These are phyloP conservation scores for Pleurotus eryngii DNA, from an alignment of 768 basidiomycete species.

Conservation along the genomic window DNA sequence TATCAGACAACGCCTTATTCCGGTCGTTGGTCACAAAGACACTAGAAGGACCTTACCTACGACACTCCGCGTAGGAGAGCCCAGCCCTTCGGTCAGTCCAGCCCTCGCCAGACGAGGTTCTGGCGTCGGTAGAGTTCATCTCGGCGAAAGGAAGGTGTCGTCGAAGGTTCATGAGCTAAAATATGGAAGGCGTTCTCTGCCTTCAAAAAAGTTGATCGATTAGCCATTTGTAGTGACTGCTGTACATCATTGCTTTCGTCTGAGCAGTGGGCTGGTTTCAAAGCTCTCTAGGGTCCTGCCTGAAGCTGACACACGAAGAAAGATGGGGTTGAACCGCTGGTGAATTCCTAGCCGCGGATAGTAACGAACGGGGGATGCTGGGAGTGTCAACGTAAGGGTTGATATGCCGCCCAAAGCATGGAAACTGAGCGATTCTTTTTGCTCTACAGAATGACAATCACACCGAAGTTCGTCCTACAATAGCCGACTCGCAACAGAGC, in stretches of 20 bases:
- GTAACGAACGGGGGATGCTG: neutral
- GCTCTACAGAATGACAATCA: too few species aligned
- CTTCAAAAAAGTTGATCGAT: neutral
- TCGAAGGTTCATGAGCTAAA: neutral
- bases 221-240: neutral
- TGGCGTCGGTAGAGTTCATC: neutral
- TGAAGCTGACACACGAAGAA: neutral
- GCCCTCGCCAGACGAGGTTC: neutral
- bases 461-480: too few species aligned
- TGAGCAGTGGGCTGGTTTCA: neutral
- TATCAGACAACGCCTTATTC: constrained; percentile 9
- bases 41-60: constrained; percentile 30
- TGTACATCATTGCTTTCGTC: neutral
- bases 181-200: neutral
- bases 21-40: neutral
- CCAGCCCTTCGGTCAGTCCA: constrained; percentile 11
- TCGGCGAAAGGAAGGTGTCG: neutral
- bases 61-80: constrained; percentile 51
- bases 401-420: too few species aligned
- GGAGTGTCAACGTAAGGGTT: too few species aligned
- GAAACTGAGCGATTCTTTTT: too few species aligned
- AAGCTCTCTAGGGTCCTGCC: neutral
- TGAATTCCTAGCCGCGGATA: neutral
- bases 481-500: too few species aligned
- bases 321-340: neutral